These are phyloP conservation scores for Silene latifolia DNA, from an alignment of 148 eudicot species.

Conservation along the genomic window DNA sequence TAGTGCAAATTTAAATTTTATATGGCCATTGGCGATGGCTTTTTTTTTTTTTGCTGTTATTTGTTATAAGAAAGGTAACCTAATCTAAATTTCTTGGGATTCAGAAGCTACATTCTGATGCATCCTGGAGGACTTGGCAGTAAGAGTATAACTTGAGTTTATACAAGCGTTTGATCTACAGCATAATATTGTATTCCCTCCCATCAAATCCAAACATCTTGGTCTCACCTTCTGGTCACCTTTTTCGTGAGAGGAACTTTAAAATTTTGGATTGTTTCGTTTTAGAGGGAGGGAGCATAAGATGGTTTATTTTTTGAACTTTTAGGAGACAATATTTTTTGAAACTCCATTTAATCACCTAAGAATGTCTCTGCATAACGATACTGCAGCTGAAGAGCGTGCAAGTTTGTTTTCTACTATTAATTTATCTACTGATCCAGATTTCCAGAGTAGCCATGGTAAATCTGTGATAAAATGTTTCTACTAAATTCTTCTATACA, in stretches of 20 bases:
- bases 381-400: background rate
- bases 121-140: background rate
- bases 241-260: too few species aligned
- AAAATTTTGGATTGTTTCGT: too few species aligned
- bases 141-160: background rate
- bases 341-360: background rate
- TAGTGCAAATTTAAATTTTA: background rate
- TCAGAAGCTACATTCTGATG: background rate
- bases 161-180: background rate
- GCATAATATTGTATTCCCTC: too few species aligned
- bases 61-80: background rate
- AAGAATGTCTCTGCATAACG: background rate
- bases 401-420: background rate
- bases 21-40: background rate
- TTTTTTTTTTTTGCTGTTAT: background rate
- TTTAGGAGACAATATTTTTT: too few species aligned
- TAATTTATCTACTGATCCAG: background rate
- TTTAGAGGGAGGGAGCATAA: too few species aligned
- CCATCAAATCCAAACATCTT: too few species aligned
- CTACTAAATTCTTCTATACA: too few species aligned
- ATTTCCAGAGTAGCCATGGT: too few species aligned
- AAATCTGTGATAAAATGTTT: background rate
- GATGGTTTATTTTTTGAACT: too few species aligned
- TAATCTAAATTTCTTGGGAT: background rate
- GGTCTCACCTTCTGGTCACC: too few species aligned